Evolutionary conservation across 306 rosid species (phyloP), one percentile per base, ranked within the genome.

Genomic region (Cicer yamashitae): DNA sequence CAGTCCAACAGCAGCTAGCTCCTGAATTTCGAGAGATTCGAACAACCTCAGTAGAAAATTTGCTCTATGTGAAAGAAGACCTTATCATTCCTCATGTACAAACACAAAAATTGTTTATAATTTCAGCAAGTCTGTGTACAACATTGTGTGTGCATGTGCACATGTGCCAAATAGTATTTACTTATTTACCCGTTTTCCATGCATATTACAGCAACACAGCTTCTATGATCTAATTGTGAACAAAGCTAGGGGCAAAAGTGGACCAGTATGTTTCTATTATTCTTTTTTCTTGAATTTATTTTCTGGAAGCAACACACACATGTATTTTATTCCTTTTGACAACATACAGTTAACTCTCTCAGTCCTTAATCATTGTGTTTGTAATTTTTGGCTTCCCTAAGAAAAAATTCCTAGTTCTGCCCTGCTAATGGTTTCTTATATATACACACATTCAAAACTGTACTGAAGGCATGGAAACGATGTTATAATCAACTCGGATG

Each of bases 201-300:
- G 69, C 25, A 60, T 85, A 56, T 75, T 82, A 77, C 93, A 94
- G 97, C 99, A 94, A 80, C 99, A 94, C 73, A 92, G 99, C 79
- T 94, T 94, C 82, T 94, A 91, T 81, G 98, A 94, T 80, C 83
- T 94, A 64, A 94, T 94, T 1, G 75, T 91, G 45, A 94, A 94
- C 91, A 91, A 90, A 82, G 98, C 97, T 2, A 86, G 99, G 85
- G 99, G 99, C 9, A 94, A 94, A 77, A 92, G 97, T 89, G 97
- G 99, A 76, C 99, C 96, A 44, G 99, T 94, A 90, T 78, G 82
- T 85, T 71, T 25, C 46, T 68, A 51, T 34, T 1, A 56, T 52
- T 50, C 46, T 40, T 52, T 44, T 75, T 15, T 5, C 17, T 63
- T 59, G 51, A 75, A 18, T 17, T 81, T 38, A n/a, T 59, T 46